phyloP scores from a whole-genome alignment of 345 rosid species.

The Kernera saxatilis region DNA sequence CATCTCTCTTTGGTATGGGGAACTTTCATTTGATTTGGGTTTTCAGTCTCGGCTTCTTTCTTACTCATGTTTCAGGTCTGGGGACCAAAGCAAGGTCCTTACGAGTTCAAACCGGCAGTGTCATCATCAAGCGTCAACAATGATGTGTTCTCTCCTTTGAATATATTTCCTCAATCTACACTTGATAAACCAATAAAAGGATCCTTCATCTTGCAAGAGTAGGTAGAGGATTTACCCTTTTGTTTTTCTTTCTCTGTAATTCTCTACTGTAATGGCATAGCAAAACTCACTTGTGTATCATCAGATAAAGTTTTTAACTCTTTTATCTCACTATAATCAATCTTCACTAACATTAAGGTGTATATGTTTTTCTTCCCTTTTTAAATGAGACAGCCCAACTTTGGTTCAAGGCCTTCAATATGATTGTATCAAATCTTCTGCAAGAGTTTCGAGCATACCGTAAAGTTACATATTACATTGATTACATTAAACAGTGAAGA shows the following conservation, averaged over 20 bases:
- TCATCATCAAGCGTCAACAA: slow-evolving; percentile 46
- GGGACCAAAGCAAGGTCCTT: slow-evolving; percentile 75
- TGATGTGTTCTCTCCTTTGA: slow-evolving; percentile 44
- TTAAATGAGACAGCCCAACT: neutral
- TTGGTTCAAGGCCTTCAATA: neutral
- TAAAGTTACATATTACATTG: neutral
- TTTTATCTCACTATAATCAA: neutral
- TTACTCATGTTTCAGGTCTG: slow-evolving; percentile 48
- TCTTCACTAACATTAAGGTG: neutral
- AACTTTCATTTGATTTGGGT: neutral
- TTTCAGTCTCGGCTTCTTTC: neutral
- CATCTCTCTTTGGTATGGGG: neutral
- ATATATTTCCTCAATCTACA: slow-evolving; percentile 42
- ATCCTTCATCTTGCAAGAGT: slow-evolving; percentile 74
- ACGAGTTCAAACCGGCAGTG: slow-evolving; percentile 68
- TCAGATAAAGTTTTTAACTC: neutral
- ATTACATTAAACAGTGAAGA: neutral
- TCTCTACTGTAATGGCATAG: neutral
- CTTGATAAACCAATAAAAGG: slow-evolving; percentile 72
- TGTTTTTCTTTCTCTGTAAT: neutral
- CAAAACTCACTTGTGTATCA: neutral
- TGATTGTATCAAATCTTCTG: neutral
- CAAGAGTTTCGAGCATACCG: neutral
- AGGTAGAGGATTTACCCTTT: neutral
- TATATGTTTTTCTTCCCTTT: neutral